A percentile compares a stretch with the other conserved stretches of the same genome.
These are phyloP conservation scores for Paramecium pentaurelia DNA, from an alignment of 73 alveolate genomes.

Conservation along the genomic window DNA sequence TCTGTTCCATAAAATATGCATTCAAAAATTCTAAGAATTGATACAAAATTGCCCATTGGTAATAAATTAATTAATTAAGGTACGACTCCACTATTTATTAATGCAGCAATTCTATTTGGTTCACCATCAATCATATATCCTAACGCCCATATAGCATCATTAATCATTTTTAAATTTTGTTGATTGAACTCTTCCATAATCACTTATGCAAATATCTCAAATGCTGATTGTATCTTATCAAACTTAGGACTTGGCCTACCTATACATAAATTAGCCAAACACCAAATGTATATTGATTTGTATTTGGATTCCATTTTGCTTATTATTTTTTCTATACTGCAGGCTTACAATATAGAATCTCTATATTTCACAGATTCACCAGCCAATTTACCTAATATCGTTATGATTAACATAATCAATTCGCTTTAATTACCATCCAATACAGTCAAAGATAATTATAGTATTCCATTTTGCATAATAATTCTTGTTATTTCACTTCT, in stretches of 20 bases:
- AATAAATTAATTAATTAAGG: neutral
- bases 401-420: neutral
- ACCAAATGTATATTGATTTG: neutral
- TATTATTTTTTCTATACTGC: neutral
- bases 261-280: neutral
- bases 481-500: neutral
- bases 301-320: neutral
- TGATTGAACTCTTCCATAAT: neutral
- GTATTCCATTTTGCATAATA: neutral
- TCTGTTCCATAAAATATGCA: neutral
- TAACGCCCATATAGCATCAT: constrained; percentile 16
- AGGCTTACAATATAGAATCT: neutral
- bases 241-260: neutral
- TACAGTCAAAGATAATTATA: neutral
- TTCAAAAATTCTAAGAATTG: neutral
- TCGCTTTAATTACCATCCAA: neutral
- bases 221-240: neutral
- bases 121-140: constrained; percentile 11
- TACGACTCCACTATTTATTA: neutral
- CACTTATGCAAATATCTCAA: neutral
- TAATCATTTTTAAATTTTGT: neutral
- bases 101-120: neutral
- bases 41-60: neutral
- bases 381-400: neutral
- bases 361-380: neutral